A percentile compares a stretch with the other conserved stretches of the same genome.
Evolutionary conservation across 2,329 filamentous ascomycete genomes (phyloP).

Genomic region (Mycosphaerelloides madeirae): DNA sequence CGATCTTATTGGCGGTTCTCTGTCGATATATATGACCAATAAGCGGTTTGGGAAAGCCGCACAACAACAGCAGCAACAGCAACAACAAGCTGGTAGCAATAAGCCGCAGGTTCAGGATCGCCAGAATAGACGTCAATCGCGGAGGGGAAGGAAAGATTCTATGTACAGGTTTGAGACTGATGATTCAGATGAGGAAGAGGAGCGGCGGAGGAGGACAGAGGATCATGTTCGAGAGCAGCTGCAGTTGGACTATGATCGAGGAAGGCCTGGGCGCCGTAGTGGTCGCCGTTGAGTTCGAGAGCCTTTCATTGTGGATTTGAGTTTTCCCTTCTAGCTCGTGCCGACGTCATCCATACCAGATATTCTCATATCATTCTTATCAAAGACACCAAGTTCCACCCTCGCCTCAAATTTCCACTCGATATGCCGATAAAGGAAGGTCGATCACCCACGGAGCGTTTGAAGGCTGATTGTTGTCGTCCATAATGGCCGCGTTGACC

Average conservation of each 20-base stretch:
- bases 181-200: conserved; percentile 2
- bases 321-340: no score
- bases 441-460: conserved; percentile 54
- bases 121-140: neutral
- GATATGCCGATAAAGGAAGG: neutral
- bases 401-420: no score
- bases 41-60: conserved; percentile 17
- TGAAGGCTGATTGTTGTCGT: conserved; percentile 42
- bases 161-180: neutral
- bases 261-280: no score
- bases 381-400: no score
- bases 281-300: no score
- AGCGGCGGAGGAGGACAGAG: neutral
- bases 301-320: no score
- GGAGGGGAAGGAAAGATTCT: neutral
- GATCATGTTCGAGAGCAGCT: conserved; percentile 2
- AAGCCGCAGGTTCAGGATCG: neutral
- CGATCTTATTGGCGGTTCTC: conserved; percentile 15
- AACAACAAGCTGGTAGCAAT: neutral
- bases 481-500: conserved; percentile 55
- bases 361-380: no score
- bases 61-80: conserved; percentile 2
- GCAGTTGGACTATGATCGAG: neutral
- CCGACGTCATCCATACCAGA: no score
- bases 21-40: conserved; percentile 17